phyloP scores from a whole-genome alignment of 441 rosid genomes.

The Corymbia calophylla region DNA sequence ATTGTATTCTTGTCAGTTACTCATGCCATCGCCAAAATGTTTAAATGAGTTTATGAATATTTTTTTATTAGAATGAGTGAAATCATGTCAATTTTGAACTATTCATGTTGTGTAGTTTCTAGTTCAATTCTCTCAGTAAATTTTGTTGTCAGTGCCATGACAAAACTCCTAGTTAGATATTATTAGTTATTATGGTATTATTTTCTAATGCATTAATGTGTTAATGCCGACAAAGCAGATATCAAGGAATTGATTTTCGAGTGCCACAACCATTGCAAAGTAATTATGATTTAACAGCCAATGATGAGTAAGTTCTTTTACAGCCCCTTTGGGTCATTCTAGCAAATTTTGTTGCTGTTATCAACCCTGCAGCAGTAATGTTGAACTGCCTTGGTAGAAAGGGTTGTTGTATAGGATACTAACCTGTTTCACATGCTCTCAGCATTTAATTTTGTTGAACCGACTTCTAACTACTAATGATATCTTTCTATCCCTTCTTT shows the following conservation, averaged over 20 bases:
- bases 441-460: background rate
- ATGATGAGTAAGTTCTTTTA: conserved; percentile 44
- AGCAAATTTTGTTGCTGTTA: background rate
- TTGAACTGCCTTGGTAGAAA: background rate
- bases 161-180: background rate
- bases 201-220: background rate
- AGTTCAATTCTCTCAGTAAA: background rate
- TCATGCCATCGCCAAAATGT: background rate
- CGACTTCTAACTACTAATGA: background rate
- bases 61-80: background rate
- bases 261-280: conserved; percentile 69
- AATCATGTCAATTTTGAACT: background rate
- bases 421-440: background rate
- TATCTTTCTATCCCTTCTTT: background rate
- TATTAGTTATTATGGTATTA: background rate
- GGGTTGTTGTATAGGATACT: background rate
- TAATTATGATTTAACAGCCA: conserved; percentile 43
- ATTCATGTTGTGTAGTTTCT: background rate
- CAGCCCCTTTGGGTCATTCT: background rate
- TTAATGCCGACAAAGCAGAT: conserved; percentile 37
- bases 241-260: conserved; percentile 93
- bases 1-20: background rate
- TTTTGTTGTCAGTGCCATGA: background rate
- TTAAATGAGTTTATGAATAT: background rate
- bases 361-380: background rate